phyloP scores from a whole-genome alignment of 768 basidiomycete genomes.

The Hydnum rufescens region DNA sequence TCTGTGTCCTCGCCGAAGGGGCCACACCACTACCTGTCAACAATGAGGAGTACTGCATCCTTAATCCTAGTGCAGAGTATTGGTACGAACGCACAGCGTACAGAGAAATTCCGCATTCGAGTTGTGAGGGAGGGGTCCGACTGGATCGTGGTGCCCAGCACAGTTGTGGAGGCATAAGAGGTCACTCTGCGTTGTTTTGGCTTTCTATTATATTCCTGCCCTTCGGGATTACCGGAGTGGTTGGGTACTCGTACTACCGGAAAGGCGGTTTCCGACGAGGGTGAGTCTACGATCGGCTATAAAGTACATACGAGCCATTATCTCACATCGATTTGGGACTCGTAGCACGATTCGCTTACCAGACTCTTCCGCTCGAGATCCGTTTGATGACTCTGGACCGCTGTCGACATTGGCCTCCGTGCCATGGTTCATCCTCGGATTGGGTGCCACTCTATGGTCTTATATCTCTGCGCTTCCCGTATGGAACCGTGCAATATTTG shows the following conservation, averaged over 20 bases:
- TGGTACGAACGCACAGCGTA: conserved; percentile 94
- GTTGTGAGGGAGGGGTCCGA: conserved; percentile 62
- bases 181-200: conserved; percentile 72
- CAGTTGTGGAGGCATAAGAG: conserved; percentile 60
- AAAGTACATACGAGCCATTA: conserved; percentile 1
- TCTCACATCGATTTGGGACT: conserved; percentile 4
- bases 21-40: conserved; percentile 32
- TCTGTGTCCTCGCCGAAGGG: conserved; percentile 62
- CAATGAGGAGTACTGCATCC: conserved; percentile 40
- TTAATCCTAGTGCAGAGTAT: conserved; percentile 30
- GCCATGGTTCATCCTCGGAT: conserved; percentile 74
- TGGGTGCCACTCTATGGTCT: conserved; percentile 54
- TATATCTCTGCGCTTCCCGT: conserved; percentile 19
- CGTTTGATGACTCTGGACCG: conserved; percentile 24
- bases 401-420: conserved; percentile 67
- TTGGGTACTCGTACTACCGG: conserved; percentile 67
- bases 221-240: conserved; percentile 51
- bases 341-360: conserved; percentile 42
- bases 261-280: conserved; percentile 54
- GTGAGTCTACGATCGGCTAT: conserved; percentile 25
- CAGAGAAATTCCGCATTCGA: conserved; percentile 76
- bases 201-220: conserved; percentile 53
- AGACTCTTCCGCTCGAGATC: conserved; percentile 25
- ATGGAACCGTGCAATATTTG: conserved; percentile 11
- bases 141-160: conserved; percentile 59